Evolutionary conservation across 306 rosid species (phyloP), one percentile per base, ranked within the genome.

Genomic region (Cucurbita moschata): DNA sequence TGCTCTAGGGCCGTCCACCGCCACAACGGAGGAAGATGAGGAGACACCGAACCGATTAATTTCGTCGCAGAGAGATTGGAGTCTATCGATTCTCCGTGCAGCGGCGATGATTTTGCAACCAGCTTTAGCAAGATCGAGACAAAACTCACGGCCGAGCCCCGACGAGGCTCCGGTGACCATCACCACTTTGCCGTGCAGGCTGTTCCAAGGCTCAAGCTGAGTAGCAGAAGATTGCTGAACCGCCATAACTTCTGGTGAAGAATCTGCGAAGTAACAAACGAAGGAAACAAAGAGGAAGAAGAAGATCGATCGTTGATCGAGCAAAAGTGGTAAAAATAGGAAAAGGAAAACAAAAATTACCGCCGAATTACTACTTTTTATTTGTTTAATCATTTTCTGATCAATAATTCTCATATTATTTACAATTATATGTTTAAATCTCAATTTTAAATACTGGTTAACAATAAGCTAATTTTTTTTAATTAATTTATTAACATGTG

Each of bases 121-220:
- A 8, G 96, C 87, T 40, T 77, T 78, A 9, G 86, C 93, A 10
- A 91, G 87, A 65, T 87, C 92, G 49, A 87, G 79, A 74, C 96
- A 91, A 71, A 89, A 86, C 0, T 86, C 91, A 15, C 76, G 75
- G 78, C 96, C 97, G 7, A 91, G 83, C 1, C 96, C 97, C n/a
- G 97, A 69, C 3, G 97, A 91, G 10, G 96, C 92, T 21, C 97
- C 96, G 61, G 97, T 91, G 49, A 91, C 91, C 86, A 91, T 61
- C 10, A 91, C 96, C 7, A 91, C 92, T 74, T 91, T 91, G 15
- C 91, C 91, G 10, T 37, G 61, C 0, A 91, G 88, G 64, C 21
- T 21, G 73, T 58, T 76, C 96, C 92, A 88, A 2, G 89, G 86
- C 67, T 86, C 91, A 21, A 89, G 73, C 49, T 75, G 78, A 51